A percentile compares a stretch with the other conserved stretches of the same genome.
Evolutionary conservation across 495 filamentous ascomycete species (phyloP).

Genomic region (Tuber calosporum): DNA sequence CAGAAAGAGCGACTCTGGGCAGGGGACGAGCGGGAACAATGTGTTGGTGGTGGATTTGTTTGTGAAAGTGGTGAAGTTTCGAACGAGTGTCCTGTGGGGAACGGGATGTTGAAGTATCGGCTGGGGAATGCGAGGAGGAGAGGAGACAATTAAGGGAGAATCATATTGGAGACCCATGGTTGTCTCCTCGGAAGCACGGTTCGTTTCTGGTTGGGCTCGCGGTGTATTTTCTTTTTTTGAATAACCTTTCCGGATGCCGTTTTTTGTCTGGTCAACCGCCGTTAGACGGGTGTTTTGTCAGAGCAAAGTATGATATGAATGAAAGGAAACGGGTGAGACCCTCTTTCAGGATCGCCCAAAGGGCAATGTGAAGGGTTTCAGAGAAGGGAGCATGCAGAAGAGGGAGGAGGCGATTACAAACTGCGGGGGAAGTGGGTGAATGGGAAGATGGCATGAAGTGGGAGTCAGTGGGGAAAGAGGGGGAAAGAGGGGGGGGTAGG

Average conservation of each 20-base stretch:
- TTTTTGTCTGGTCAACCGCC: conserved; percentile 4
- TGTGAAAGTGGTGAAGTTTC: not conserved
- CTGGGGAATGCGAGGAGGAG: conserved; percentile 9
- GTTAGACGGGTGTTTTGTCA: not conserved
- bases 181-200: not conserved
- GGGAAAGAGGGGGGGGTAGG: conserved; percentile 9
- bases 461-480: conserved; percentile 6
- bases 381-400: conserved; percentile 12
- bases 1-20: conserved; percentile 30
- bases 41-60: conserved; percentile 15
- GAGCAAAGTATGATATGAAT: not conserved
- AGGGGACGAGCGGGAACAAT: conserved; percentile 23
- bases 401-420: conserved; percentile 8
- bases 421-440: conserved; percentile 10
- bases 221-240: conserved; percentile 15
- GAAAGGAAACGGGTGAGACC: not conserved
- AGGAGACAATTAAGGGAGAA: conserved; percentile 12
- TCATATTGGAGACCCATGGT: conserved; percentile 22
- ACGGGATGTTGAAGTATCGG: conserved; percentile 27
- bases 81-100: conserved; percentile 6
- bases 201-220: conserved; percentile 8
- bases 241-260: not conserved
- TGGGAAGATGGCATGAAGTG: not conserved
- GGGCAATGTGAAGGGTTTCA: not conserved
- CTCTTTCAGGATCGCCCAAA: not conserved